phyloP scores from a whole-genome alignment of 1,139 yeast genomes.

The Diutina neorugosa region DNA sequence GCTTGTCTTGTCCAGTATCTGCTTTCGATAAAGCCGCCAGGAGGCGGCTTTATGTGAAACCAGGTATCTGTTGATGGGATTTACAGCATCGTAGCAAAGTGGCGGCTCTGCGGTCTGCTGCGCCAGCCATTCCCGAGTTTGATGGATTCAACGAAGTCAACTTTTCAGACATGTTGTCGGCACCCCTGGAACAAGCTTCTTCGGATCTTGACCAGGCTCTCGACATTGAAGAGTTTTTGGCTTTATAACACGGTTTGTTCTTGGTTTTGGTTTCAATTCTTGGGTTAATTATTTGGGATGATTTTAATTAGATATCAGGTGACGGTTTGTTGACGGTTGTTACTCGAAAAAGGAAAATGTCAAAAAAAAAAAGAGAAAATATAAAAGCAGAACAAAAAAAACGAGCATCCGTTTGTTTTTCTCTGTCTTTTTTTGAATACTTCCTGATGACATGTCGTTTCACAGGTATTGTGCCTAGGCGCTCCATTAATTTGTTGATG shows the following conservation, averaged over 20 bases:
- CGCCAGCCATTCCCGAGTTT: slow-evolving; percentile 25
- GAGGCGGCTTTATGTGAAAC: slow-evolving; percentile 16
- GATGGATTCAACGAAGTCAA: slow-evolving; percentile 8
- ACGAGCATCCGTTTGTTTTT: slow-evolving; percentile 4
- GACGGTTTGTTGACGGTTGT: neutral
- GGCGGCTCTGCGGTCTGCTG: slow-evolving; percentile 23
- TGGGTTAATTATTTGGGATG: slow-evolving; percentile 4
- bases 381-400: neutral
- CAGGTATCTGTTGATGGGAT: slow-evolving; percentile 10
- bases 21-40: neutral
- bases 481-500: slow-evolving; percentile 4
- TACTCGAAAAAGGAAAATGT: slow-evolving; percentile 1
- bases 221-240: slow-evolving; percentile 19
- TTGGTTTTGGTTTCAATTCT: slow-evolving; percentile 1
- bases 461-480: neutral
- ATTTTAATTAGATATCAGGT: neutral
- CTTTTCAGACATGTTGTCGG: slow-evolving; percentile 9
- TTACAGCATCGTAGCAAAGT: slow-evolving; percentile 29
- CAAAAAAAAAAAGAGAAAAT: neutral
- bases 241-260: slow-evolving; percentile 10
- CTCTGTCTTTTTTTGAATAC: neutral
- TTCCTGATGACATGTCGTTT: neutral
- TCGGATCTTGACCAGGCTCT: slow-evolving; percentile 7
- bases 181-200: slow-evolving; percentile 8
- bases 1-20: slow-evolving; percentile 16